phyloP scores from a whole-genome alignment of 768 basidiomycete species.

The Hydnomerulius pinastri region DNA sequence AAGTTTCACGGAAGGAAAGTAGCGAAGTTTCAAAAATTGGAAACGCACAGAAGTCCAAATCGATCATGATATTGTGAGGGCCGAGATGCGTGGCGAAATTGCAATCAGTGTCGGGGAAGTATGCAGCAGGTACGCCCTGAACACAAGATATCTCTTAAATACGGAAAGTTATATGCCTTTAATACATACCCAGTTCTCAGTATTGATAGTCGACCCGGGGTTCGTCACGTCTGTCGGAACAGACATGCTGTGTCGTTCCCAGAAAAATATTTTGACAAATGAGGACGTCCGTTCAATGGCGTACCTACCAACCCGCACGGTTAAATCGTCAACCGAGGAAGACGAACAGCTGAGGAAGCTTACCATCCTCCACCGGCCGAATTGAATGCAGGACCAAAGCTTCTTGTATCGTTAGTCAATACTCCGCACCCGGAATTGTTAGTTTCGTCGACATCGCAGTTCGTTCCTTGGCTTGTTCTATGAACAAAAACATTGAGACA shows the following conservation, averaged over 20 bases:
- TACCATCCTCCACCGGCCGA: slow-evolving; percentile 38
- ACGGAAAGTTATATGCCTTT: background rate
- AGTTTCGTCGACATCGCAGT: slow-evolving; percentile 33
- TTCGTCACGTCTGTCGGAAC: slow-evolving; percentile 36
- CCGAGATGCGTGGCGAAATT: slow-evolving; percentile 55
- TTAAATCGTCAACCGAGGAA: background rate
- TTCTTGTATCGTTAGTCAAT: slow-evolving; percentile 19
- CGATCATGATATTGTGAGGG: slow-evolving; percentile 64
- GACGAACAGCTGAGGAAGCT: background rate
- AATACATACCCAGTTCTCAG: slow-evolving; percentile 26
- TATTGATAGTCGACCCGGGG: slow-evolving; percentile 16
- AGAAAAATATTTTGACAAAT: slow-evolving; percentile 43
- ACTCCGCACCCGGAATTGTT: slow-evolving; percentile 36
- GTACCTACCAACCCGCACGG: slow-evolving; percentile 29
- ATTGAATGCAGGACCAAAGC: slow-evolving; percentile 39
- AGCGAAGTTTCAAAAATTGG: slow-evolving; percentile 12
- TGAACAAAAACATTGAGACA: background rate
- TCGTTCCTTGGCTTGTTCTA: slow-evolving; percentile 23
- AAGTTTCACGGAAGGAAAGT: background rate
- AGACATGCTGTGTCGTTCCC: slow-evolving; percentile 30
- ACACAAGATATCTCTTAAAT: background rate
- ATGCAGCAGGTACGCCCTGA: slow-evolving; percentile 60
- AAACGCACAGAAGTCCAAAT: slow-evolving; percentile 36
- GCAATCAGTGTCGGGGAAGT: slow-evolving; percentile 63
- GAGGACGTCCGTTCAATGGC: slow-evolving; percentile 34